Conservation (phyloP, 1,139 yeast genomes). For the Scheffersomyces illinoinensis region DNA sequence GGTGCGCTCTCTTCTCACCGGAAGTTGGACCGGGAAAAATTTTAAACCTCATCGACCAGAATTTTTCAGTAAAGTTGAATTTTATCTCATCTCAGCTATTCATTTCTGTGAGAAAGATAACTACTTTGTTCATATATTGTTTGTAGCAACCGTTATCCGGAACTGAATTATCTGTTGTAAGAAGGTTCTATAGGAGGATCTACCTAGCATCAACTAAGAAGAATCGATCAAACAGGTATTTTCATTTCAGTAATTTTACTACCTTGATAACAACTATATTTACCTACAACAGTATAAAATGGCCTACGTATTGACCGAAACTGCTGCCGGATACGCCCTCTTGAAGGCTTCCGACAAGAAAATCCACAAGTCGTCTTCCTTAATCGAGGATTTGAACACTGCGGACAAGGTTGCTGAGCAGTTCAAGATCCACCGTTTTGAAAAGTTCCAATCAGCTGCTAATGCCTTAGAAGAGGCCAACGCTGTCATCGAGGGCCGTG, state of each 20-base stretch:
- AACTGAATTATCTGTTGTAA: not conserved
- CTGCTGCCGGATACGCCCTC: conserved; percentile 98
- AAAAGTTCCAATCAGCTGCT: conserved; percentile 92
- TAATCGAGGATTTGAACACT: conserved; percentile 76
- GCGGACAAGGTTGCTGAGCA: conserved; percentile 78
- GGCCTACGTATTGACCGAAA: conserved; percentile 96
- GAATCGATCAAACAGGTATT: not conserved
- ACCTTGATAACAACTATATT: not conserved
- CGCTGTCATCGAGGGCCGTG: conserved; percentile 90
- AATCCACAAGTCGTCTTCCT: conserved; percentile 79
- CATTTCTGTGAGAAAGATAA: not conserved
- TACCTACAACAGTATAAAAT: conserved; percentile 30
- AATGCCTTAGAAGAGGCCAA: conserved; percentile 95
- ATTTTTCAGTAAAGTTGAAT: conserved; percentile 10
- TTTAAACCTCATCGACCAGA: conserved; percentile 23
- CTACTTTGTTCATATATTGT: not conserved
- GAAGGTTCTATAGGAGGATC: too few relatives aligned
- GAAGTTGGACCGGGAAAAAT: conserved; percentile 8
- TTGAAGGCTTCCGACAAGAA: conserved; percentile 97
- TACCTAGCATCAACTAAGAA: not conserved
- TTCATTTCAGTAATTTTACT: not conserved
- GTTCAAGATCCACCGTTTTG: conserved; percentile 92
- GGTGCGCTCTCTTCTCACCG: not conserved
- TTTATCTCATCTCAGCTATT: not conserved
- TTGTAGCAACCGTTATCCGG: not conserved